phyloP scores from a whole-genome alignment of 2,329 filamentous ascomycete genomes.

The Pseudocercospora crystallina region DNA sequence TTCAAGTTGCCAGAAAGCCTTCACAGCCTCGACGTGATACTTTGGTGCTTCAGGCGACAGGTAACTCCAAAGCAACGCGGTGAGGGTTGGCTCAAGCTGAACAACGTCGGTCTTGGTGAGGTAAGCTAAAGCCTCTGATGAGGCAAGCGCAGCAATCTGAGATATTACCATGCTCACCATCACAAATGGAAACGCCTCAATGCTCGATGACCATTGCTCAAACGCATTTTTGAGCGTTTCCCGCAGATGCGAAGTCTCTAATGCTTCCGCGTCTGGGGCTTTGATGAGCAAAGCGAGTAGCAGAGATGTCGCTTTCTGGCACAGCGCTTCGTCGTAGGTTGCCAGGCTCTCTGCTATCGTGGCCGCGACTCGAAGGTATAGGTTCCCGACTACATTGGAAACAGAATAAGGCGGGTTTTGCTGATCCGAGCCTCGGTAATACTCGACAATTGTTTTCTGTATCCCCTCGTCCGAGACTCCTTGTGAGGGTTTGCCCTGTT shows the following conservation, averaged over 20 bases:
- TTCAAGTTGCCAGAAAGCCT: constrained; percentile 83
- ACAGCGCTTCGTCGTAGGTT: constrained; percentile 8
- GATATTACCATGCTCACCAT: constrained; percentile 24
- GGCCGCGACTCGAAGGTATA: too few relatives aligned
- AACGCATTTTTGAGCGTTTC: constrained; percentile 1
- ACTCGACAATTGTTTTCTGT: constrained; percentile 7
- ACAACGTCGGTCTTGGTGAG: constrained; percentile 50
- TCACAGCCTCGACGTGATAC: constrained; percentile 89
- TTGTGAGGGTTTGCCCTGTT: neutral
- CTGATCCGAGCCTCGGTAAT: constrained; percentile 7
- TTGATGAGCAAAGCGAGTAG: constrained; percentile 11
- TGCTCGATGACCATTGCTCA: neutral
- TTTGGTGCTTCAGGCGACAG: constrained; percentile 82
- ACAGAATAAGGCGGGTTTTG: too few relatives aligned
- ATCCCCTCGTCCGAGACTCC: constrained; percentile 3
- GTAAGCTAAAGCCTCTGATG: constrained; percentile 3
- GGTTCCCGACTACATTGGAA: too few relatives aligned
- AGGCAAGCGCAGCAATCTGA: constrained; percentile 15
- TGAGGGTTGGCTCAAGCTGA: constrained; percentile 65
- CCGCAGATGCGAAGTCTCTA: neutral
- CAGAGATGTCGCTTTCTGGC: constrained; percentile 1
- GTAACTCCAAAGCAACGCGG: constrained; percentile 74
- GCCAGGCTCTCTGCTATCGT: neutral
- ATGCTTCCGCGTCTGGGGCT: neutral
- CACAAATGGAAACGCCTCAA: constrained; percentile 18